Percentiles rank a stretch among this genome's conserved stretches.
Conservation (phyloP, 306 rosid species). For the Castanopsis chinensis region DNA sequence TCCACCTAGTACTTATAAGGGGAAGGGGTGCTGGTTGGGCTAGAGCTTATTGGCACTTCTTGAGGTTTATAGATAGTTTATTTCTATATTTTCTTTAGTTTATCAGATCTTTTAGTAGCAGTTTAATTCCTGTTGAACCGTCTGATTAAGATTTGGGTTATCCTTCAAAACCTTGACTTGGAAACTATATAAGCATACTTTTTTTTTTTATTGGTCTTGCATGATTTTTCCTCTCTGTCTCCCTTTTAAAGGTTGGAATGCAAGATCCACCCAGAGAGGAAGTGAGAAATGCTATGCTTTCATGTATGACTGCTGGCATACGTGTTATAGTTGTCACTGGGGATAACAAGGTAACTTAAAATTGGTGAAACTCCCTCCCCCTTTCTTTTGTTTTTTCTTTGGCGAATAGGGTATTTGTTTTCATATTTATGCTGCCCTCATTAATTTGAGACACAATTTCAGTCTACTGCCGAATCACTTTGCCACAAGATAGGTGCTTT, state of each 20-base stretch:
- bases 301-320: conserved; percentile 97
- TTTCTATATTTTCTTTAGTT: background rate
- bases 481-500: conserved; percentile 97
- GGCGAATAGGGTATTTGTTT: conserved; percentile 1
- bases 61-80: background rate
- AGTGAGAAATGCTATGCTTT: conserved; percentile 90
- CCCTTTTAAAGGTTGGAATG: conserved; percentile 81
- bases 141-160: background rate
- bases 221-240: conserved; percentile 7
- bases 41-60: too few species aligned
- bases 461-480: conserved; percentile 97
- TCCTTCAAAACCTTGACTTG: background rate
- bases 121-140: background rate
- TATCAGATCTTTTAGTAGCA: background rate
- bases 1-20: too few species aligned
- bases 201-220: conserved; percentile 1
- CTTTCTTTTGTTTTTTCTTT: conserved; percentile 11
- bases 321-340: conserved; percentile 99
- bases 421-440: conserved; percentile 16
- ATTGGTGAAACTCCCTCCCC: background rate
- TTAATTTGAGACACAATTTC: conserved; percentile 35
- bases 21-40: too few species aligned
- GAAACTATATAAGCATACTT: background rate
- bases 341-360: conserved; percentile 81
- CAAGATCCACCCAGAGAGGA: conserved; percentile 99